A percentile compares a stretch with the other conserved stretches of the same genome.
phyloP scores from a whole-genome alignment of 805 yeast species.

The Brettanomyces bruxellensis region DNA sequence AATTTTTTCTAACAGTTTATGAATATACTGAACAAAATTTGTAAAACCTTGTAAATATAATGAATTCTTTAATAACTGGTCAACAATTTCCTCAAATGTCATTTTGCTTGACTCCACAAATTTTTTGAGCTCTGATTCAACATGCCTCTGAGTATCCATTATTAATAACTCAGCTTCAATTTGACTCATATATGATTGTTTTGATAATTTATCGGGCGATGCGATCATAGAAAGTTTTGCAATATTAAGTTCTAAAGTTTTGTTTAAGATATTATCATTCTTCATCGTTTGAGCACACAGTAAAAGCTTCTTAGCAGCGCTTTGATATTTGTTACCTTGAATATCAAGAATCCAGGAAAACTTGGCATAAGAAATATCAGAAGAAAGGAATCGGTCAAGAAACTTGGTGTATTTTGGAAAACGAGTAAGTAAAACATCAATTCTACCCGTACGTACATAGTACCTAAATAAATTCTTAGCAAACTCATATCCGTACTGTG shows the following conservation, averaged over 20 bases:
- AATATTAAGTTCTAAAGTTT: conserved; percentile 52
- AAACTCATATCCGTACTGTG: conserved; percentile 57
- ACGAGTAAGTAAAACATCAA: conserved; percentile 44
- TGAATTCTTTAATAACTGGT: neutral
- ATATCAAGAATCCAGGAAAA: conserved; percentile 71
- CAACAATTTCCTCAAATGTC: conserved; percentile 21
- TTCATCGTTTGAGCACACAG: conserved; percentile 28
- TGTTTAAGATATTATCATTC: conserved; percentile 35
- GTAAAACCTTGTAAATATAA: neutral
- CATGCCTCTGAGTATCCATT: conserved; percentile 11
- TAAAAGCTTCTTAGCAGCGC: conserved; percentile 42
- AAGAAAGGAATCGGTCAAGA: conserved; percentile 43
- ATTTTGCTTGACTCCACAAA: neutral
- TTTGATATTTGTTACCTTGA: conserved; percentile 36
- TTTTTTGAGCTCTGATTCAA: too few relatives aligned
- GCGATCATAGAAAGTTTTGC: conserved; percentile 63
- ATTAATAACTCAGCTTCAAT: conserved; percentile 35
- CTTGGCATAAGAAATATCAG: conserved; percentile 33
- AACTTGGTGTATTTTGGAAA: conserved; percentile 44
- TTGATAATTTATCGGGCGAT: conserved; percentile 7
- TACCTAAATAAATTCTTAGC: conserved; percentile 55
- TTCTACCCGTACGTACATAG: conserved; percentile 44
- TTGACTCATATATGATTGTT: conserved; percentile 25
- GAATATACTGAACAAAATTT: neutral
- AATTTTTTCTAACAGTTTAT: conserved; percentile 6